Base-by-base conservation (phyloP, 2,329 filamentous ascomycete genomes). In the Aspergillus eucalypticola region DNA sequence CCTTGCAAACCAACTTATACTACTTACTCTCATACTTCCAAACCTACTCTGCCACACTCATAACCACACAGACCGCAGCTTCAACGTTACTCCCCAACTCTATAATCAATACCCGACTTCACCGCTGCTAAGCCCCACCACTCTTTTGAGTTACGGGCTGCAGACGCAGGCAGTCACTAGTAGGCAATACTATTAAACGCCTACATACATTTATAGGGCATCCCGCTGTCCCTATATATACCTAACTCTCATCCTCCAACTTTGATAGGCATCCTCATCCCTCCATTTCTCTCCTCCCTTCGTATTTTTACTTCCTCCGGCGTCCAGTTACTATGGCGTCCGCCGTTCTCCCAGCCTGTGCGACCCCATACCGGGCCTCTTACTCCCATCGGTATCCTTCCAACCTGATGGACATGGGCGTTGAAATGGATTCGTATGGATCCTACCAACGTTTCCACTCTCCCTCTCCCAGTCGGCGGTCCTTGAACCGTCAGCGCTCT, bases 361-460 rank as follows among this genome's bases (percentile, higher is more conserved):
- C 70, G 66, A 67, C 66, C 25, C 49, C 61, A 21, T 56, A 62
- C 54, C 54, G 58, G 21, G 41, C 62, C 7, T 62, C 66, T 46
- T 59, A 57, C 15, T 64, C 67, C 42, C 56, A 60, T 58, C 62
- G 66, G 48, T 64, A 71, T 29, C 64, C 64, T 15, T 63, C 63
- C 15, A 65, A 70, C 29, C 64, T 64, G 17, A 62, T 62, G 54
- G 66, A 69, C 44, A 60, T 49, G 48, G 54, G 55, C 7, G 32
- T 55, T 17, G 41, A 51, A 5, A 27, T 63, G 59, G 50, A 56
- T 46, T 69, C 61, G 60, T 64, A 67, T 52, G 73, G 69, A 56
- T 69, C 71, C 7, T 73, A 73, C 54, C 60, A 66, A 27, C 64
- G 66, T 38, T 69, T 67, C 56, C 65, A 70, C 41, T 71, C 71